These are phyloP conservation scores for Castanospermum australe DNA, from an alignment of 306 rosid genomes.

Conservation along the genomic window DNA sequence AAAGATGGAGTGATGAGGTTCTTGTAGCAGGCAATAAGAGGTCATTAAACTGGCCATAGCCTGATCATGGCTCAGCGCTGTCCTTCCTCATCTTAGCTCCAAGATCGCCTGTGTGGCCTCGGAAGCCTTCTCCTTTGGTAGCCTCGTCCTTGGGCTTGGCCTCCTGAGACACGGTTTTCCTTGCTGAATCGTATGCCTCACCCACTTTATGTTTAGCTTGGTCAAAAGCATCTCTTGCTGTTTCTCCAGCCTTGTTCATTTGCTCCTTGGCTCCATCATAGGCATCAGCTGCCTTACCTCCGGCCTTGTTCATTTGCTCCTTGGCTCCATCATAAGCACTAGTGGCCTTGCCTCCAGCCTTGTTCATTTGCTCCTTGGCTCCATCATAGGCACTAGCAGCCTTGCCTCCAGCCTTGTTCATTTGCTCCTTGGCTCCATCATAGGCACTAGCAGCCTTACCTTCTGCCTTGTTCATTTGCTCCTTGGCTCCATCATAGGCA, in stretches of 20 bases:
- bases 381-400: no score
- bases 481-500: conserved; percentile 6
- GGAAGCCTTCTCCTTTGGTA: conserved; percentile 66
- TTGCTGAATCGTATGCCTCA: conserved; percentile 18
- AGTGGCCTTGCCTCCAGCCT: not conserved
- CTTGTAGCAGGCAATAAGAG: not conserved
- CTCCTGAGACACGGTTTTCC: conserved; percentile 11
- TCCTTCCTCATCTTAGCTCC: conserved; percentile 54
- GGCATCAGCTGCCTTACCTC: no score
- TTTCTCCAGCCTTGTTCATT: no score
- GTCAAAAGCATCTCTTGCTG: conserved; percentile 18
- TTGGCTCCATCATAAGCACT: conserved; percentile 3
- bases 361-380: no score
- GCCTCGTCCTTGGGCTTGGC: conserved; percentile 40
- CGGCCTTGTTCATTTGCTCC: not conserved
- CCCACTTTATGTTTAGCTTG: conserved; percentile 22
- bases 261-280: no score
- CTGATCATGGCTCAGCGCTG: conserved; percentile 34
- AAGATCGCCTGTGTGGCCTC: conserved; percentile 50
- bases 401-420: not conserved
- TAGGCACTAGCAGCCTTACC: no score
- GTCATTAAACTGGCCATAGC: not conserved
- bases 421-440: no score
- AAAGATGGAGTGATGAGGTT: conserved; percentile 18
- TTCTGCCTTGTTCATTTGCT: not conserved